A percentile compares a stretch with the other conserved stretches of the same genome.
phyloP scores from a whole-genome alignment of 2,329 filamentous ascomycete species.

The Rhytidhysteron rufulum region DNA sequence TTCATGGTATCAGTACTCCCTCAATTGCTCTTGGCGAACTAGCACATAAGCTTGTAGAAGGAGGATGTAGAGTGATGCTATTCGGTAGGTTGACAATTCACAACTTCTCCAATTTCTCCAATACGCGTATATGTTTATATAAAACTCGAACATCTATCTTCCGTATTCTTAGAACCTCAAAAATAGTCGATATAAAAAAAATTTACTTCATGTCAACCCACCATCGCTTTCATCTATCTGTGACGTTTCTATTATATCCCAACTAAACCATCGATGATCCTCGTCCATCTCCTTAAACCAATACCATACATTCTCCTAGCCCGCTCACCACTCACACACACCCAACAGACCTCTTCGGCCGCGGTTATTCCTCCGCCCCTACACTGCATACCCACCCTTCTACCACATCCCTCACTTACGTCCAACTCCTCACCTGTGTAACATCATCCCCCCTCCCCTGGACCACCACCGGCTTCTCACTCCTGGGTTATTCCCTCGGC shows the following conservation, averaged over 20 bases:
- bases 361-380: constrained; percentile 73
- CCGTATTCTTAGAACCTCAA: neutral
- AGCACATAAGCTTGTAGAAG: constrained; percentile 60
- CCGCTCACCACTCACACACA: constrained; percentile 6
- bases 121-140: neutral
- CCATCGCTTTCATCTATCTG: neutral
- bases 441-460: constrained; percentile 67
- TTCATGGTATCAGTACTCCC: constrained; percentile 81
- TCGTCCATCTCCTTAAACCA: neutral
- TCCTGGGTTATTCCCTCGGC: constrained; percentile 77
- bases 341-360: constrained; percentile 62
- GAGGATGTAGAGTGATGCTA: constrained; percentile 72
- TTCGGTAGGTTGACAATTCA: constrained; percentile 51
- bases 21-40: constrained; percentile 65
- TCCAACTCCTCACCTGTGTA: constrained; percentile 68
- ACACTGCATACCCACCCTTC: constrained; percentile 58
- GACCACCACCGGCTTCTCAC: constrained; percentile 56
- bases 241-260: neutral
- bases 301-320: too few species aligned
- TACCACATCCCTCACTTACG: constrained; percentile 68
- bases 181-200: neutral
- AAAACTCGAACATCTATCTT: neutral
- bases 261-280: constrained; percentile 2
- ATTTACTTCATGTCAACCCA: neutral
- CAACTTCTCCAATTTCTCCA: neutral